phyloP scores from a whole-genome alignment of 768 basidiomycete genomes.

The Ramaria rubella region DNA sequence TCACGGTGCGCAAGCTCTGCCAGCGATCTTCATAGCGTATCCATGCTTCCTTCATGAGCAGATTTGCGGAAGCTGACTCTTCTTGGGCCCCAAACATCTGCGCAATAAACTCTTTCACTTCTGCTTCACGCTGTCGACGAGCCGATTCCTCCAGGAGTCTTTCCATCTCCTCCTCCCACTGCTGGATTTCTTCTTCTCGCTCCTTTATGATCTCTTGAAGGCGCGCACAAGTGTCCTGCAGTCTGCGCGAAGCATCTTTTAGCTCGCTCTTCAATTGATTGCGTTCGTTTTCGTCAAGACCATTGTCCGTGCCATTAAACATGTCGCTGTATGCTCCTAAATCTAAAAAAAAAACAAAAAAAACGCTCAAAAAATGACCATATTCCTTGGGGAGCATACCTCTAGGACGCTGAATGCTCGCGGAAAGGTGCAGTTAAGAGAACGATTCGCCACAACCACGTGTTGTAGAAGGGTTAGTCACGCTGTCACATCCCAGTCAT shows the following conservation, averaged over 20 bases:
- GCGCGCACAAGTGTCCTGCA: conserved; percentile 21
- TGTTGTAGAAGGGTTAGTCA: too few species aligned
- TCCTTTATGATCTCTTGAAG: conserved; percentile 41
- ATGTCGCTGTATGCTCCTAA: too few species aligned
- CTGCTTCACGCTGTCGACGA: conserved; percentile 38
- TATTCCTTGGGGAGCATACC: too few species aligned
- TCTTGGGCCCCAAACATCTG: background rate
- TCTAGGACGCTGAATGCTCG: too few species aligned
- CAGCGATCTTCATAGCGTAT: conserved; percentile 58
- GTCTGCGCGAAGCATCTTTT: background rate
- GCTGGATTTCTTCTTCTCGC: conserved; percentile 47
- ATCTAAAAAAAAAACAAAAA: too few species aligned
- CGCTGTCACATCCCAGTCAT: too few species aligned
- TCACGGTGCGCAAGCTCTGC: conserved; percentile 35
- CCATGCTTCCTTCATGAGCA: conserved; percentile 55
- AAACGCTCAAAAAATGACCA: too few species aligned
- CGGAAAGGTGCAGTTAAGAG: too few species aligned
- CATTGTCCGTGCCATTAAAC: too few species aligned
- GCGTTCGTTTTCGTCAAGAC: too few species aligned
- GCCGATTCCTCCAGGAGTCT: conserved; percentile 36
- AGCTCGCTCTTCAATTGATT: background rate
- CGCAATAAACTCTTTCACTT: conserved; percentile 41
- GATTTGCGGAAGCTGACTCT: background rate
- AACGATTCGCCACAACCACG: too few species aligned
- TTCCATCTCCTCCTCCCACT: conserved; percentile 39